Evolutionary conservation across 805 yeast species (phyloP).

Genomic region (Yamadazyma tumulicola): DNA sequence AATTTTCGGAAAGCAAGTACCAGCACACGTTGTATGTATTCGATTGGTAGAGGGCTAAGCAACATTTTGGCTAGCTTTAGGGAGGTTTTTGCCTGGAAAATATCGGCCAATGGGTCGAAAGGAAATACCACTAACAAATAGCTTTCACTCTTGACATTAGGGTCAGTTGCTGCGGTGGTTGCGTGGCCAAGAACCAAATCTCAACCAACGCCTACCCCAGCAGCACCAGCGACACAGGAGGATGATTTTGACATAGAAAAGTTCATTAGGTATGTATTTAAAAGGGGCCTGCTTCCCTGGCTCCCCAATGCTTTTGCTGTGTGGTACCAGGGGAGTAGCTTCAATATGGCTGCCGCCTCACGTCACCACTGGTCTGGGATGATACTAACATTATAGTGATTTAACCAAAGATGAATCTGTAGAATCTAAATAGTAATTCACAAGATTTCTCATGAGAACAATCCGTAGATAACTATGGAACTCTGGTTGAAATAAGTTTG

Average conservation of each 20-base stretch:
- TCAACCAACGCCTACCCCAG: slow-evolving; percentile 21
- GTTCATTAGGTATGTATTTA: slow-evolving; percentile 42
- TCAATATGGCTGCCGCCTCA: too few species aligned
- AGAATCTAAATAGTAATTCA: too few species aligned
- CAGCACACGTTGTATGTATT: slow-evolving; percentile 41
- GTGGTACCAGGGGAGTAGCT: too few species aligned
- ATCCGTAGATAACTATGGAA: too few species aligned
- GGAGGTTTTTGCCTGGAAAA: not conserved
- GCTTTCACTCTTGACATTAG: slow-evolving; percentile 42
- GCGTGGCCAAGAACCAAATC: slow-evolving; percentile 35
- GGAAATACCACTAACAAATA: slow-evolving; percentile 13
- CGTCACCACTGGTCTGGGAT: too few species aligned
- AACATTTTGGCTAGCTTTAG: too few species aligned
- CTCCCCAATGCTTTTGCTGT: too few species aligned
- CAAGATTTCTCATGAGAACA: too few species aligned
- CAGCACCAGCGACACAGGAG: slow-evolving; percentile 26
- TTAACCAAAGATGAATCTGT: slow-evolving; percentile 40
- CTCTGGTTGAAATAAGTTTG: too few species aligned
- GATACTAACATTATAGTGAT: slow-evolving; percentile 27
- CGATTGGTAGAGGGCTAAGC: not conserved
- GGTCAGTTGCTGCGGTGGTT: slow-evolving; percentile 33
- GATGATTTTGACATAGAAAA: slow-evolving; percentile 44
- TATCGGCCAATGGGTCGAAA: not conserved
- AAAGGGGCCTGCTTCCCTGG: too few species aligned
- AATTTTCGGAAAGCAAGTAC: slow-evolving; percentile 43